Base-by-base conservation (phyloP, 2,329 filamentous ascomycete species). In the Huntiella savannae region DNA sequence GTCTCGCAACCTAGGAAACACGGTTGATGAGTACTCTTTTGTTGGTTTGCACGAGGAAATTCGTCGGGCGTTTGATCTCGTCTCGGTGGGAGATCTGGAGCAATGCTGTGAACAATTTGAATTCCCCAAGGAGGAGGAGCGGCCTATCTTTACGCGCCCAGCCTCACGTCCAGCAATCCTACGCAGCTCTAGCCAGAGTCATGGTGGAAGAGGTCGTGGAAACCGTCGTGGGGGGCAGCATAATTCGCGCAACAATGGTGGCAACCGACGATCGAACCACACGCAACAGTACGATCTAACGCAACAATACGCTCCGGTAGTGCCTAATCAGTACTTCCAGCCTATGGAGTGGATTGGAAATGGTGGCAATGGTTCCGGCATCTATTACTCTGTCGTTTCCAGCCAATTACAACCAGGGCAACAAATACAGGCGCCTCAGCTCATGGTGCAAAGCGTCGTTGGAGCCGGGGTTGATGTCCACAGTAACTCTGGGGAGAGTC, bases 21-120 rank as follows among this genome's bases (percentile, higher is more conserved):
- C 91, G 2, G 91, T 86, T 6, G 91, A 98, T 58, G 87, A 94
- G 58, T 92, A 83, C 38, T 88, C 91, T 0, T 95, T 94, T 62
- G 76, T 82, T 43, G 91, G 91, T 1, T 73, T 98, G 28, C 91
- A 98, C 59, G 62, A 85, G 53, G 91, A 98, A 62, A 67, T 98
- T 43, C 77, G 91, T 51, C 73, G 86, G 53, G 91, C 91, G 1
- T 96, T 94, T 58, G 81, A 86, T 49, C 63, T 85, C 47, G 73
- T 95, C 13, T 76, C 82, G 1, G 73, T 82, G 44, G 82, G 77
- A 16, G 84, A 91, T 54, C 68, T 98, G 39, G 73, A 77, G 4
- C 78, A 85, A 55, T 87, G 81, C 58, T 95, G 87, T 60, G 83
- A 92, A 58, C 75, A 88, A 58, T 98, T 79, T 56, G 76, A 82